These are phyloP conservation scores for Cryptococcus neoformans DNA, from an alignment of 1,284 basidiomycete species.

Conservation along the genomic window DNA sequence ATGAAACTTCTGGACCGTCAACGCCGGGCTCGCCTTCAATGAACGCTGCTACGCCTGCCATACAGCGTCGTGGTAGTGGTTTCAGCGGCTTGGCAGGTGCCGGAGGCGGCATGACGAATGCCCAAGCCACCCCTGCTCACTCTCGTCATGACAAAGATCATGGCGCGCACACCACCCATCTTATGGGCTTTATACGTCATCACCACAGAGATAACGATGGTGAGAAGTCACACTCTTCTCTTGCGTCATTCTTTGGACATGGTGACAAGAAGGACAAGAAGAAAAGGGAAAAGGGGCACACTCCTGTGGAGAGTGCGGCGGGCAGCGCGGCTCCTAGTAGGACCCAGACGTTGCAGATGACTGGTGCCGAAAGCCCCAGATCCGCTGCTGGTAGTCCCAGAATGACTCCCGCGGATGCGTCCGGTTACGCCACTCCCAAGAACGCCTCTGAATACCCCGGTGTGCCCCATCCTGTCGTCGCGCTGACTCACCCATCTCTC, in stretches of 20 bases:
- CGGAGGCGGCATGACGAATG: conserved; percentile 15
- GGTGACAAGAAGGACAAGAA: conserved; percentile 42
- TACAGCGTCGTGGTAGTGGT: conserved; percentile 39
- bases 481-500: conserved; percentile 55
- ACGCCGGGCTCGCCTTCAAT: conserved; percentile 23
- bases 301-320: conserved; percentile 27
- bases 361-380: conserved; percentile 12
- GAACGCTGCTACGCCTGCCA: conserved; percentile 37
- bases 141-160: conserved; percentile 23
- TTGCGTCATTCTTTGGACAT: conserved; percentile 49
- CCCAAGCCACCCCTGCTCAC: conserved; percentile 11
- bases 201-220: conserved; percentile 48
- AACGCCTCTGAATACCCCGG: conserved; percentile 42
- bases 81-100: conserved; percentile 27
- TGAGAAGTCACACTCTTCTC: conserved; percentile 47
- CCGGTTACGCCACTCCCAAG: conserved; percentile 42
- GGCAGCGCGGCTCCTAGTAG: conserved; percentile 36
- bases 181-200: conserved; percentile 50
- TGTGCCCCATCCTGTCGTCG: conserved; percentile 45
- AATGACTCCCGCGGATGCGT: conserved; percentile 17
- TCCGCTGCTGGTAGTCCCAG: conserved; percentile 9
- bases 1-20: conserved; percentile 21
- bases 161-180: conserved; percentile 44
- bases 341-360: conserved; percentile 32
- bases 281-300: conserved; percentile 26